phyloP scores from a whole-genome alignment of 2,329 filamentous ascomycete genomes.

The Raffaelea arxii region DNA sequence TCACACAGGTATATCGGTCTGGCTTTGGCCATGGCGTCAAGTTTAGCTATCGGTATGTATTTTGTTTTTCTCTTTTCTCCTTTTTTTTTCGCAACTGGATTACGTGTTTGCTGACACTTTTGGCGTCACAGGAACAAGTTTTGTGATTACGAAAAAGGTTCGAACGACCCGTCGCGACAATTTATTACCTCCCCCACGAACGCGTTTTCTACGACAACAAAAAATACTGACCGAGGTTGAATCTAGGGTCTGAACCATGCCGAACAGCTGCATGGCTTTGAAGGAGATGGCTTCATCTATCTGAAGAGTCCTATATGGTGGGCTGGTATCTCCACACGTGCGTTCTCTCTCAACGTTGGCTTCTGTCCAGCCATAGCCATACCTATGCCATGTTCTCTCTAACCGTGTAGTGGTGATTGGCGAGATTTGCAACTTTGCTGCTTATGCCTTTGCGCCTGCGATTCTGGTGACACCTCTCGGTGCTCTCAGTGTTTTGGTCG shows the following conservation, averaged over 20 bases:
- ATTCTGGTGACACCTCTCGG: conserved; percentile 94
- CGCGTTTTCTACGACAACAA: neutral
- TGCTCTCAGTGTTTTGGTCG: conserved; percentile 88
- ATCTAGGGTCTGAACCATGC: conserved; percentile 59
- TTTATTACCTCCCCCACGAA: neutral
- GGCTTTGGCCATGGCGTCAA: conserved; percentile 64
- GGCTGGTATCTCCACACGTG: conserved; percentile 85
- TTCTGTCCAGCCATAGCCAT: neutral
- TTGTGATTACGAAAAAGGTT: conserved; percentile 98
- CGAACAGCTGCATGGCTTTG: conserved; percentile 85
- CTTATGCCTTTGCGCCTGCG: conserved; percentile 96
- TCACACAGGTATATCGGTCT: conserved; percentile 61
- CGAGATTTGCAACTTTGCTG: conserved; percentile 94
- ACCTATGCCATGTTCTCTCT: neutral
- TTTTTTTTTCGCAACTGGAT: neutral
- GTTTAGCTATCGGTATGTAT: conserved; percentile 61
- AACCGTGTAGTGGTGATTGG: conserved; percentile 65
- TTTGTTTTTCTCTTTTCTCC: conserved; percentile 5
- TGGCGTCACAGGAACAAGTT: conserved; percentile 64
- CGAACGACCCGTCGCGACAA: conserved; percentile 9
- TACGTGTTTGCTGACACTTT: conserved; percentile 6
- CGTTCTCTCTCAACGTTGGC: conserved; percentile 20
- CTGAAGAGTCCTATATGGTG: conserved; percentile 95
- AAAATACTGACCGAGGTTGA: conserved; percentile 5
- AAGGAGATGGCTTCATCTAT: conserved; percentile 93